Evolutionary conservation across 2,329 filamentous ascomycete species (phyloP), one percentile per base, ranked within the genome.

Genomic region (Aspergillus puulaauensis): DNA sequence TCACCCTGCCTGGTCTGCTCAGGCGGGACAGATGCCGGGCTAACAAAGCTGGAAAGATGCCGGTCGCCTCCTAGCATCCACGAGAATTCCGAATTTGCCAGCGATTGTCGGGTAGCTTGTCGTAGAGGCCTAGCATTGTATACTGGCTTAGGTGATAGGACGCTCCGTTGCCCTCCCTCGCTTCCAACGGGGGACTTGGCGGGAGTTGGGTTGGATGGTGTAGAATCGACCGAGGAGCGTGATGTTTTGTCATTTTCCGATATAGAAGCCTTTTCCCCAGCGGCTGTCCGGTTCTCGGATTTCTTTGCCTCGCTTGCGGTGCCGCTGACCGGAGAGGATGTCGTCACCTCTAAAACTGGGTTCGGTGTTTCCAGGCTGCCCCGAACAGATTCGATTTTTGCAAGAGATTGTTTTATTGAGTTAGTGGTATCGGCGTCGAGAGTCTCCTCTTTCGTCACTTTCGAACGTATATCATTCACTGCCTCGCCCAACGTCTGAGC

Each of bases 51-150:
- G 9, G 76, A 79, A 24, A 77, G 70, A 52, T 74, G 73, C 43
- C 75, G 71, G 56, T 72, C 71, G 46, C 78, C 75, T 37, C 78
- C 79, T 39, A 81, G 70, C 77, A 81, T 81, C 76, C 79, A 81
- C 12, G 79, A 80, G 56, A 80, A 81, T 23, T 77, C 77, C 17
- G 79, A 76, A 50, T 80, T 72, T 37, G 75, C 72, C 49, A 81
- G 62, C 39, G 78, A 75, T 49, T 77, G 73, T 41, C 79, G 76
- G 9, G 67, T 57, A 43, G 52, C 53, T 46, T 68, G 62, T 45
- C 67, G 69, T 35, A 61, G 52, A 23, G 68, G 61, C 54, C 64
- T 66, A 39, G 65, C 58, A 23, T 65, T 67, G 15, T 60, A 49
- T 21, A 60, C 52, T 40, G 52, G 59, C 31, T 52, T 43, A 31